phyloP scores from a whole-genome alignment of 2,329 filamentous ascomycete genomes.

The Fusarium buharicum region DNA sequence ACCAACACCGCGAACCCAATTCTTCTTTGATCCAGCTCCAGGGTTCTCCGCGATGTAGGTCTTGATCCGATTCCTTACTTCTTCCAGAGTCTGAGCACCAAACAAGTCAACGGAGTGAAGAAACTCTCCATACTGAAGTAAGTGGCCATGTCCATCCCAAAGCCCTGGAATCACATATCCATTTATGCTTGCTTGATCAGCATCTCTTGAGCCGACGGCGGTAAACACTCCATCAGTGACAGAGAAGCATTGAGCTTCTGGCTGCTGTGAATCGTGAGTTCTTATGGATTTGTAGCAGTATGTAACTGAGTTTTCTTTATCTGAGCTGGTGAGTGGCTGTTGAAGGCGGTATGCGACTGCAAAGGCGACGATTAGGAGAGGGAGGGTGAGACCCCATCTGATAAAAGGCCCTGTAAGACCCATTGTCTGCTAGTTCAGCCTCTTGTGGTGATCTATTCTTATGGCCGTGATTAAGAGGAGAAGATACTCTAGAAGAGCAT shows the following conservation, averaged over 20 bases:
- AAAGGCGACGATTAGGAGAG: constrained; percentile 47
- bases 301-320: constrained; percentile 31
- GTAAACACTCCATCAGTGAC: constrained; percentile 63
- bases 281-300: constrained; percentile 56
- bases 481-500: not conserved
- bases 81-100: constrained; percentile 63
- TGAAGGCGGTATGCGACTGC: constrained; percentile 49
- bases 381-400: constrained; percentile 48
- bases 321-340: constrained; percentile 35
- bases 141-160: constrained; percentile 77
- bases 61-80: constrained; percentile 64
- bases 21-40: constrained; percentile 61
- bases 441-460: not conserved
- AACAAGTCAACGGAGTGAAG: constrained; percentile 73
- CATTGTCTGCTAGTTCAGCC: constrained; percentile 11
- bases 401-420: constrained; percentile 19
- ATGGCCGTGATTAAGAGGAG: not conserved
- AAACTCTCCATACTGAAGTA: constrained; percentile 74
- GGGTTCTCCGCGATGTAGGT: constrained; percentile 62
- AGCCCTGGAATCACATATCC: constrained; percentile 73
- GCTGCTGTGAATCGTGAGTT: constrained; percentile 51
- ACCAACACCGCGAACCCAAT: constrained; percentile 74
- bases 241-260: constrained; percentile 65
- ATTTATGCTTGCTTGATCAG: constrained; percentile 41
- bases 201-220: constrained; percentile 54